phyloP scores from a whole-genome alignment of 495 filamentous ascomycete species.

The Rusavskia elegans region DNA sequence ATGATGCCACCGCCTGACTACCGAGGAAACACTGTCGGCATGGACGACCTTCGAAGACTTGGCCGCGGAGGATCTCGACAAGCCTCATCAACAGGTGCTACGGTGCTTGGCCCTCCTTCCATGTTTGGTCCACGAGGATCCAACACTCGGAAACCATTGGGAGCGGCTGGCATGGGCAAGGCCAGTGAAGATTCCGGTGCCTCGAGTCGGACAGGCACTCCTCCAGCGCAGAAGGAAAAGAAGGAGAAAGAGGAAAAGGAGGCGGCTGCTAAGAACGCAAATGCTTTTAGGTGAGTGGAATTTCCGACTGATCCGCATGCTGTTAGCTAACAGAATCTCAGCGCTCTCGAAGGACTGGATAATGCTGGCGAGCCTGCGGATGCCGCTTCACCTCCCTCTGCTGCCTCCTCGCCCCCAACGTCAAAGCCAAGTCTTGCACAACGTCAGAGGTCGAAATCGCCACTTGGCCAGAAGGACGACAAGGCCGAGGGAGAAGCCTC shows the following conservation, averaged over 20 bases:
- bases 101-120: conserved; percentile 52
- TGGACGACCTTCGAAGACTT: conserved; percentile 76
- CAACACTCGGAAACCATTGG: conserved; percentile 62
- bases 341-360: conserved; percentile 43
- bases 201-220: conserved; percentile 78
- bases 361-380: conserved; percentile 30
- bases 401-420: conserved; percentile 38
- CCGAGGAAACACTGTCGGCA: conserved; percentile 63
- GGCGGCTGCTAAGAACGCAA: conserved; percentile 46
- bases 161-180: conserved; percentile 52
- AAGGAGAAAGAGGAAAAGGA: conserved; percentile 45
- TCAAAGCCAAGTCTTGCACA: conserved; percentile 35
- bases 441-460: conserved; percentile 32
- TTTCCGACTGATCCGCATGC: neutral
- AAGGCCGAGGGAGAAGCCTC: neutral
- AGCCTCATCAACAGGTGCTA: conserved; percentile 38
- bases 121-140: conserved; percentile 67
- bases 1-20: conserved; percentile 54
- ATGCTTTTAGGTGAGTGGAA: conserved; percentile 67
- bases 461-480: conserved; percentile 27
- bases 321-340: conserved; percentile 18
- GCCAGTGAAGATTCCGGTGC: conserved; percentile 64
- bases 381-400: conserved; percentile 41
- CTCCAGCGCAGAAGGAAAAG: conserved; percentile 47
- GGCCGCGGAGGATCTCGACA: conserved; percentile 44